Evolutionary conservation across 495 filamentous ascomycete genomes (phyloP).

Genomic region (Penicillium paradoxum): DNA sequence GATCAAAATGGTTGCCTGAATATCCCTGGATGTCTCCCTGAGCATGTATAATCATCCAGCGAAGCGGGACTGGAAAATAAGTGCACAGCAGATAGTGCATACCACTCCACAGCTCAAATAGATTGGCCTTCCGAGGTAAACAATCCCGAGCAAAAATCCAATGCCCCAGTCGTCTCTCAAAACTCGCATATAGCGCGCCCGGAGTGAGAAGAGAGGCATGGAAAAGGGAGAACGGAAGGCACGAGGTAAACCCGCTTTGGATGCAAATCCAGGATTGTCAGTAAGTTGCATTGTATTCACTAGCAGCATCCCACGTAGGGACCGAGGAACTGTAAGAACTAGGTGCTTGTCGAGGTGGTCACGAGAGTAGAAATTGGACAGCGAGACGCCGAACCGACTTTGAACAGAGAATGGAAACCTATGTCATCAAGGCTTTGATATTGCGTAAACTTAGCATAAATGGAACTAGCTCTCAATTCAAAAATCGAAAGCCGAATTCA

Average conservation of each 20-base stretch:
- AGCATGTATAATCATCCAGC: too few species aligned
- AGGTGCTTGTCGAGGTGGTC: not conserved
- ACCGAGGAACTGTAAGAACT: not conserved
- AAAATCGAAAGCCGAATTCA: not conserved
- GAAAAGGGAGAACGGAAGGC: slow-evolving; percentile 8
- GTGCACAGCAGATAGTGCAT: too few species aligned
- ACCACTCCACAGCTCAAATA: too few species aligned
- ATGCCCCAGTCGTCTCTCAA: slow-evolving; percentile 38
- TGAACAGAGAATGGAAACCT: not conserved
- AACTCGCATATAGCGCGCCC: slow-evolving; percentile 38
- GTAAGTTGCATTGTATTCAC: slow-evolving; percentile 6
- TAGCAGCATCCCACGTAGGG: slow-evolving; percentile 1
- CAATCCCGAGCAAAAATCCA: not conserved
- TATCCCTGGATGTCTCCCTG: too few species aligned
- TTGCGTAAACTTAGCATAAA: not conserved
- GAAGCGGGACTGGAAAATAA: too few species aligned
- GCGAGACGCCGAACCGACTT: not conserved
- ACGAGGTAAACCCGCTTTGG: slow-evolving; percentile 3
- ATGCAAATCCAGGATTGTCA: not conserved
- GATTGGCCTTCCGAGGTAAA: too few species aligned
- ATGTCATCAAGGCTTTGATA: not conserved
- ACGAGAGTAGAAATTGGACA: not conserved
- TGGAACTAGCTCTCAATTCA: not conserved
- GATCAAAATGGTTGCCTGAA: too few species aligned
- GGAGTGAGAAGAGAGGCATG: slow-evolving; percentile 39